Conservation (phyloP, 257 asterid species). For the Fraxinus excelsior region DNA sequence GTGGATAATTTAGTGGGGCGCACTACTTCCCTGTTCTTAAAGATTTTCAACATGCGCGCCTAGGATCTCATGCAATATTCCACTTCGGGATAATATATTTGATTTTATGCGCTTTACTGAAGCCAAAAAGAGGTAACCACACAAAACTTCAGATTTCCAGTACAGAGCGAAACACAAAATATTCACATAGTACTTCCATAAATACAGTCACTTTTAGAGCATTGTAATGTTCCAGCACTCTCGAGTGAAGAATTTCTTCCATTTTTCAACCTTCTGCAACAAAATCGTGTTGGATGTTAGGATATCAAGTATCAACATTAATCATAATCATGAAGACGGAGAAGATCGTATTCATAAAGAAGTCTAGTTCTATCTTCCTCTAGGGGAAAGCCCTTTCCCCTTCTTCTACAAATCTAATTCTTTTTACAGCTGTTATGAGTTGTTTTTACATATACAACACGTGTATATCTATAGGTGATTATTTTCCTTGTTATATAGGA, state of each 20-base stretch:
- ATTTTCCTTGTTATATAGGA: too few species aligned
- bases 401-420: too few species aligned
- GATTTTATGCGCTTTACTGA: not conserved
- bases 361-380: too few species aligned
- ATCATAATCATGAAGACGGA: too few species aligned
- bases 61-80: slow-evolving; percentile 75
- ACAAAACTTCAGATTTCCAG: not conserved
- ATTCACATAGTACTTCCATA: not conserved
- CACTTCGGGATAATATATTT: not conserved
- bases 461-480: too few species aligned
- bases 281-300: not conserved
- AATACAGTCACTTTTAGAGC: not conserved
- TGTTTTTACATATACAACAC: too few species aligned
- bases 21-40: slow-evolving; percentile 75
- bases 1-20: slow-evolving; percentile 86
- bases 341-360: not conserved
- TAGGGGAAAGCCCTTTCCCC: too few species aligned
- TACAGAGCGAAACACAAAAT: not conserved
- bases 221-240: not conserved
- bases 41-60: slow-evolving; percentile 85
- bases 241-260: not conserved
- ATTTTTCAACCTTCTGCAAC: not conserved
- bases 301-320: not conserved
- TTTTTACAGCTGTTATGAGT: too few species aligned
- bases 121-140: not conserved